Conservation (phyloP, 1,284 basidiomycete species). For the Cryptococcus deneoformans region DNA sequence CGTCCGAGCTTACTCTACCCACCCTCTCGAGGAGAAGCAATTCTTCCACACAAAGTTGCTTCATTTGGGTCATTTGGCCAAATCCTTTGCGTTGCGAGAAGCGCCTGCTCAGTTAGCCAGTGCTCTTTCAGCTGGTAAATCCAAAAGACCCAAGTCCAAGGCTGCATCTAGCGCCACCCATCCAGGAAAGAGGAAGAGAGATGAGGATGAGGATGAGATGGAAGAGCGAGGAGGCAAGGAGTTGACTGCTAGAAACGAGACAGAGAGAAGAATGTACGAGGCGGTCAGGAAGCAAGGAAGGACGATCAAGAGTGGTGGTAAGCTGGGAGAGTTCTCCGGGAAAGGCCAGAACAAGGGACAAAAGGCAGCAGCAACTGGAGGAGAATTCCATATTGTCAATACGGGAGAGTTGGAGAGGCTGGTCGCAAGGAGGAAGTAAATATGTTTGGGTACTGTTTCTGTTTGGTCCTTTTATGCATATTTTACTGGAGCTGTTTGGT, state of each 20-base stretch:
- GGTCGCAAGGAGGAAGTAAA: conserved; percentile 33
- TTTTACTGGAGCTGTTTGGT: too few relatives aligned
- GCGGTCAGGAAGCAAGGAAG: conserved; percentile 83
- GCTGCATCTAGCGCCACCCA: conserved; percentile 23
- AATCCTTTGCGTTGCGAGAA: conserved; percentile 92
- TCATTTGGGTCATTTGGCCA: conserved; percentile 94
- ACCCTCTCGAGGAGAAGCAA: conserved; percentile 90
- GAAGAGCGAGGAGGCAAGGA: conserved; percentile 43
- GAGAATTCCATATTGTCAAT: conserved; percentile 79
- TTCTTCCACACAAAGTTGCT: conserved; percentile 93
- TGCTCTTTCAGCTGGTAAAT: conserved; percentile 30
- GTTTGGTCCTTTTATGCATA: too few relatives aligned
- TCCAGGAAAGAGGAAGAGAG: conserved; percentile 7
- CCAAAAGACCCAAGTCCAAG: conserved; percentile 53
- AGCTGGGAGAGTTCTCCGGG: conserved; percentile 69
- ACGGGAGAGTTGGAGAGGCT: conserved; percentile 67
- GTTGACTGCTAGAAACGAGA: conserved; percentile 52
- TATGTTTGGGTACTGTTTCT: neutral
- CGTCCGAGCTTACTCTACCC: conserved; percentile 95
- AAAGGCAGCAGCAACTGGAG: conserved; percentile 53
- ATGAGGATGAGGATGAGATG: conserved; percentile 50
- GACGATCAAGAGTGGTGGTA: conserved; percentile 72
- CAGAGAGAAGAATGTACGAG: conserved; percentile 82
- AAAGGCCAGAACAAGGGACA: conserved; percentile 21
- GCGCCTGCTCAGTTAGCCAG: conserved; percentile 68